Conservation (phyloP, 495 filamentous ascomycete species). For the Apiosordaria backusii region DNA sequence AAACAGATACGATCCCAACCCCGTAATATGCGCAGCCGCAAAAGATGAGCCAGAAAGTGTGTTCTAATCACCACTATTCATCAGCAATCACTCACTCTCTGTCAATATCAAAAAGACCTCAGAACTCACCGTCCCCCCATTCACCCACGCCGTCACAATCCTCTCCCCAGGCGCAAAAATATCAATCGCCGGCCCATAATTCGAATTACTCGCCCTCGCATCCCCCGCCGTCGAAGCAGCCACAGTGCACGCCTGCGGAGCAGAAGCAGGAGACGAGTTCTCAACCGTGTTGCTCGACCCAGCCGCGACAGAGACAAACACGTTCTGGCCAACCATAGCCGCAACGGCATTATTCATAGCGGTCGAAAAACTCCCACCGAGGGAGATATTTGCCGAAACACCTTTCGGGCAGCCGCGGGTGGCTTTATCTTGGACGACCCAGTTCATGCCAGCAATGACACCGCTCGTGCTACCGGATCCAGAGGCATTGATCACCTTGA, state of each 20-base stretch:
- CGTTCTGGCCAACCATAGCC: slow-evolving; percentile 40
- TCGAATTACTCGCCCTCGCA: slow-evolving; percentile 50
- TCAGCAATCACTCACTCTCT: not conserved
- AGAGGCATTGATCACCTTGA: slow-evolving; percentile 57
- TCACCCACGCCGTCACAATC: slow-evolving; percentile 49
- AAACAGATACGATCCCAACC: slow-evolving; percentile 40
- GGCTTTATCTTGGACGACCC: slow-evolving; percentile 39
- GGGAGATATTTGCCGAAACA: slow-evolving; percentile 48
- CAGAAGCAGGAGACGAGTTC: slow-evolving; percentile 50
- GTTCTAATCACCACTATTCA: not conserved
- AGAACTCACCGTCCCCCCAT: slow-evolving; percentile 38
- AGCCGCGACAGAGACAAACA: slow-evolving; percentile 49
- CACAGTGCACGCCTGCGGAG: slow-evolving; percentile 52
- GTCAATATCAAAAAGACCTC: not conserved
- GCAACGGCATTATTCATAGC: slow-evolving; percentile 47
- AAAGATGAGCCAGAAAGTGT: slow-evolving; percentile 11
- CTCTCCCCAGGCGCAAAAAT: slow-evolving; percentile 52
- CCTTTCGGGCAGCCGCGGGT: slow-evolving; percentile 35
- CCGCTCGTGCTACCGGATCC: slow-evolving; percentile 37
- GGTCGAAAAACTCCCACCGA: slow-evolving; percentile 45
- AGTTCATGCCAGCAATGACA: slow-evolving; percentile 55
- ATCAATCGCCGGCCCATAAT: slow-evolving; percentile 55
- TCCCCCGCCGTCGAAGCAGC: slow-evolving; percentile 48
- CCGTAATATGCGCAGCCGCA: slow-evolving; percentile 47
- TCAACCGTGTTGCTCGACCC: slow-evolving; percentile 34